phyloP scores from a whole-genome alignment of 2,329 filamentous ascomycete species.

The Xylaria sp. region DNA sequence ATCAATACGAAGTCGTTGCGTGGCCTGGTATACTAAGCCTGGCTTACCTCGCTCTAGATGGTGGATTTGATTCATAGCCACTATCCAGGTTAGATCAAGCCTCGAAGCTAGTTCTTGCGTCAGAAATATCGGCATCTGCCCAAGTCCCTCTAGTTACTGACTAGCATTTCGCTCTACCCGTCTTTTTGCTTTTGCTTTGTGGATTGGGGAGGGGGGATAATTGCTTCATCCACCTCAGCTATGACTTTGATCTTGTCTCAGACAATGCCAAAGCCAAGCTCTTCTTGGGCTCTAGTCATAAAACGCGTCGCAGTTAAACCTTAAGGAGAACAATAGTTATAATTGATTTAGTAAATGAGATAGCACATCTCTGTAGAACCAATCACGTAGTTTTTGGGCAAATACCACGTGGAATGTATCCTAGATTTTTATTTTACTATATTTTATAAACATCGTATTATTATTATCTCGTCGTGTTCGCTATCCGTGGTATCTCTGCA shows the following conservation, averaged over 20 bases:
- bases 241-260: neutral
- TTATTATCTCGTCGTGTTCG: slow-evolving; percentile 5
- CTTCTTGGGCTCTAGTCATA: neutral
- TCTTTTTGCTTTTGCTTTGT: slow-evolving; percentile 9
- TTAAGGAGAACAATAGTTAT: neutral
- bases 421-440: slow-evolving; percentile 13
- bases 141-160: neutral
- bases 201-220: neutral
- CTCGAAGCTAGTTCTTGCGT: neutral
- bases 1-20: neutral
- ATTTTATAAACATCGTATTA: slow-evolving; percentile 1
- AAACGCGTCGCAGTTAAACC: neutral
- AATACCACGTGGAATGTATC: neutral
- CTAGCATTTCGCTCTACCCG: neutral
- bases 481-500: slow-evolving; percentile 16
- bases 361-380: neutral
- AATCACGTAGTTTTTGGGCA: neutral
- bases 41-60: too few relatives aligned
- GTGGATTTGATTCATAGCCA: neutral
- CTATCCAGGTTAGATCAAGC: neutral
- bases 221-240: neutral
- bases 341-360: neutral
- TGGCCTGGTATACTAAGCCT: neutral
- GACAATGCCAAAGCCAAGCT: neutral
- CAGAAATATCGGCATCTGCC: neutral